phyloP scores from a whole-genome alignment of 2,329 filamentous ascomycete species.

The Aspergillus nomiae region DNA sequence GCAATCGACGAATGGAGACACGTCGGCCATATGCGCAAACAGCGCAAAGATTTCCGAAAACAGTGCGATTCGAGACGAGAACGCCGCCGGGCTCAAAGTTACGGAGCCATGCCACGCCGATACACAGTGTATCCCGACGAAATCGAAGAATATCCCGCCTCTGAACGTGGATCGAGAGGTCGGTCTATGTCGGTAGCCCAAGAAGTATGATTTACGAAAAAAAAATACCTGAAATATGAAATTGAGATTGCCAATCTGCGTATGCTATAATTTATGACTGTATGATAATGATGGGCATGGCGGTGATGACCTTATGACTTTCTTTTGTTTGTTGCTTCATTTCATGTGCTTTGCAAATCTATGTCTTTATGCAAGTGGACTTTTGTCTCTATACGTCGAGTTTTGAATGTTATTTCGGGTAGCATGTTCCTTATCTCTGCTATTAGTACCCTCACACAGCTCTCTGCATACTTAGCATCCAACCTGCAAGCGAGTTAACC shows the following conservation, averaged over 20 bases:
- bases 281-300: background rate
- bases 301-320: background rate
- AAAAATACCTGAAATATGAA: background rate
- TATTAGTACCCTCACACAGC: background rate
- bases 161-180: constrained; percentile 9
- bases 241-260: background rate
- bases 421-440: background rate
- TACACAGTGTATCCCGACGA: constrained; percentile 33
- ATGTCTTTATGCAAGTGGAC: background rate
- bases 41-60: constrained; percentile 57
- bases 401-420: background rate
- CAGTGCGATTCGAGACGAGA: constrained; percentile 45
- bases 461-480: background rate
- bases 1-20: constrained; percentile 69
- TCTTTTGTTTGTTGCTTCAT: background rate
- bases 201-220: background rate
- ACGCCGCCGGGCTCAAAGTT: constrained; percentile 42
- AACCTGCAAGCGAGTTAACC: background rate
- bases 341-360: background rate
- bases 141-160: constrained; percentile 27
- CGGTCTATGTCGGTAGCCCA: constrained; percentile 16
- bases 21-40: constrained; percentile 62
- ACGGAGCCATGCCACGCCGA: constrained; percentile 14
- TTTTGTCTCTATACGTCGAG: background rate
- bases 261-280: background rate